Base-by-base conservation (phyloP, 2,329 filamentous ascomycete species). In the Cyphellophora attinorum region DNA sequence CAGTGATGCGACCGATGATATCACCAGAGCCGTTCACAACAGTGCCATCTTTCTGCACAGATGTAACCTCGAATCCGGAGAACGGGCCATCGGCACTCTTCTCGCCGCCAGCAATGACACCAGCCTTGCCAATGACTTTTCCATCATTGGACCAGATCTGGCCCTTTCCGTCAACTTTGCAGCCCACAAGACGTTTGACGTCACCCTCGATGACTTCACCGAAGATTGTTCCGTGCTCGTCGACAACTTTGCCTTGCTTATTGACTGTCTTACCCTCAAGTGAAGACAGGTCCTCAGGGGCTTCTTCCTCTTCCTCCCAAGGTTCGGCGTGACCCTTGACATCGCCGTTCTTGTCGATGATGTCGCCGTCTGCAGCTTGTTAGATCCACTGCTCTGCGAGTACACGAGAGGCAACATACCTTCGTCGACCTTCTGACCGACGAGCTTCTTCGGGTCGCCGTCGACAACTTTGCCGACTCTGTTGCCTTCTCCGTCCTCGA, bases 301-400 rank as follows among this genome's bases (percentile, higher is more conserved):
- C 61, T 49, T 72, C 71, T 40, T 61, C 51, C 1, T 57, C 57
- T 15, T 65, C 60, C 40, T 70, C 62, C 35, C 65, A 74, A 3
- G 68, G 70, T 51, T 74, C 70, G n/a, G 67, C 70, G 38, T 70
- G 69, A 19, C 71, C 71, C 56, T 73, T 73, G 45, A 71, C 64
- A 40, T 72, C 74, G 38, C 72, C 76, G 51, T 85, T 86, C 55
- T 76, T 78, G 64, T 91, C 85, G 37, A 82, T 67, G 19, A 93
- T 76, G 38, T 91, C 84, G 23, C 85, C 85, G 44, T 93, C 84
- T n/a, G n/a, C n/a, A n/a, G n/a, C n/a, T n/a, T n/a, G n/a, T n/a
- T n/a, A n/a, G n/a, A n/a, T n/a, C n/a, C n/a, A n/a, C n/a, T n/a
- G n/a, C n/a, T n/a, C n/a, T n/a, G n/a, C n/a, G n/a, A n/a, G n/a